Base-by-base conservation (phyloP, 805 yeast species). In the Candida golubevii region DNA sequence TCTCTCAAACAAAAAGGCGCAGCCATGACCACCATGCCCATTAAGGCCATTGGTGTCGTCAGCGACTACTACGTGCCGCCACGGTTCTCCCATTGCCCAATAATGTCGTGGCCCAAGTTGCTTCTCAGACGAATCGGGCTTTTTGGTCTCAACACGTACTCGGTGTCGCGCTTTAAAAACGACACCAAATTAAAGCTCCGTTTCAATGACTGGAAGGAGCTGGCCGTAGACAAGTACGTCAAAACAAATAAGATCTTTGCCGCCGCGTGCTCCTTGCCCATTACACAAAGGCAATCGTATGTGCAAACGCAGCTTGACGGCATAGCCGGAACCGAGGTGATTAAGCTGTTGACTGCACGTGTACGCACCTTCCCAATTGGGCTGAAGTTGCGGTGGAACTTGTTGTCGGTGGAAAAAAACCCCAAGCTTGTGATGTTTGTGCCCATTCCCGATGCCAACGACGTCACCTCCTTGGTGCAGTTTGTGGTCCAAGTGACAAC, bases 171-270 rank as follows among this genome's bases (percentile, higher is more conserved):
- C 50, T 77, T 65, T 56, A 74, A 68, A 62, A 58, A 63, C 35
- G 76, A 71, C 39, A 66, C 74, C 32, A 63, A 63, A 33, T 59
- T 65, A 47, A 64, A 63, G 26, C 78, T 80, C 33, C 59, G 76
- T 45, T 84, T 80, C 62, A 87, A 90, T 29, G 77, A 81, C 47
- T 90, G 96, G 96, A 87, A 86, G 62, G 91, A 88, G 63, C 75
- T 75, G 28, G 95, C 95, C 7, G 80, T 90, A 54, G 88, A 88
- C 54, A 72, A 71, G 40, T 89, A 81, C 62, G 85, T 84, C 27
- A 78, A 78, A 45, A 83, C 87, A n/a, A 88, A 90, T 66, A 80
- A 82, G 57, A 82, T 88, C 2, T 90, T 90, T 70, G 91, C 95
- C 2, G 59, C 67, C 26, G 71, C 68, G 1, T 70, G 75, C 56